Evolutionary conservation across 2,329 filamentous ascomycete genomes (phyloP).

Genomic region (Chrysosporium queenslandicum): DNA sequence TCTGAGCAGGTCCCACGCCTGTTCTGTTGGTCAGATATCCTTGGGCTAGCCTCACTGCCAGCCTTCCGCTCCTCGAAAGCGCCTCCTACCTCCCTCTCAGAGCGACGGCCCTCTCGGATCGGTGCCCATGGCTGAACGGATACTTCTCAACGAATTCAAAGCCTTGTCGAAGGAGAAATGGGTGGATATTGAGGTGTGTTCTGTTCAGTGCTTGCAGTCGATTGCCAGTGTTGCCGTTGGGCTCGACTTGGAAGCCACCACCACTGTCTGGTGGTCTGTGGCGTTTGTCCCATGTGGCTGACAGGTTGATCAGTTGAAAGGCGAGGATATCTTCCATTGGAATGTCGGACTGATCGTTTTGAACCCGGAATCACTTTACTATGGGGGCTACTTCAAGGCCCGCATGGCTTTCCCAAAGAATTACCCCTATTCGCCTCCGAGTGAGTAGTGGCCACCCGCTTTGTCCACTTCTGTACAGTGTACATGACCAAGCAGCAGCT

Average conservation of each 20-base stretch:
- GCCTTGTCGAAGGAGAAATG: conserved; percentile 79
- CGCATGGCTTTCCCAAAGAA: conserved; percentile 79
- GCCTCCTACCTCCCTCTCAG: not conserved
- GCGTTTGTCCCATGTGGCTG: too few relatives aligned
- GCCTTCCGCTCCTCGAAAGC: not conserved
- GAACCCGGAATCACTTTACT: conserved; percentile 83
- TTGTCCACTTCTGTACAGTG: too few relatives aligned
- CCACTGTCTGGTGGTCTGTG: too few relatives aligned
- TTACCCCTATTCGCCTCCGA: conserved; percentile 79
- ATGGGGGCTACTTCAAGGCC: conserved; percentile 86
- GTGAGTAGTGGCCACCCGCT: conserved; percentile 28
- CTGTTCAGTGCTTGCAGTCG: conserved; percentile 5
- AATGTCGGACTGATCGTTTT: conserved; percentile 80
- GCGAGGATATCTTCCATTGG: conserved; percentile 82
- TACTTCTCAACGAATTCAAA: conserved; percentile 82
- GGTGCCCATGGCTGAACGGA: conserved; percentile 54
- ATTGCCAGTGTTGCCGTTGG: not conserved
- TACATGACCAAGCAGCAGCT: not conserved
- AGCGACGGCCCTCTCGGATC: not conserved
- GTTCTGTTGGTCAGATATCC: not conserved
- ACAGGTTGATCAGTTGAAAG: conserved; percentile 48
- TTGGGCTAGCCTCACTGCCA: not conserved
- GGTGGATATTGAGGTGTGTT: conserved; percentile 72
- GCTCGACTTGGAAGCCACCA: too few relatives aligned
- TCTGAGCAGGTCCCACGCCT: not conserved